A percentile compares a stretch with the other conserved stretches of the same genome.
Evolutionary conservation across 352 stramenopile species (phyloP).

Genomic region (Pythium angustatum): DNA sequence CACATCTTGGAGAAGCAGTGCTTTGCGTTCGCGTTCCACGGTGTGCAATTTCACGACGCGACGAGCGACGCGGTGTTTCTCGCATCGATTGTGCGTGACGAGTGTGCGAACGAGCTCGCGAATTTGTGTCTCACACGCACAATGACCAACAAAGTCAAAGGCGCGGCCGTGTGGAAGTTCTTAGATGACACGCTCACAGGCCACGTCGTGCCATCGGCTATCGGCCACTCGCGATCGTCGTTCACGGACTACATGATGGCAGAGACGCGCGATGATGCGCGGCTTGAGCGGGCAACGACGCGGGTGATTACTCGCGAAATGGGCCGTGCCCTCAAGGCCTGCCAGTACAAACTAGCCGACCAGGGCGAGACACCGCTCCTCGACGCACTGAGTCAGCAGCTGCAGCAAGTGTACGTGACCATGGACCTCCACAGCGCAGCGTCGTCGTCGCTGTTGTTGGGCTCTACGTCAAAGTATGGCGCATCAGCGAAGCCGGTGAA

Average conservation of each 20-base stretch:
- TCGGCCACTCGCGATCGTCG: not conserved
- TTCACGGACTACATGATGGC: conserved; percentile 38
- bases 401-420: conserved; percentile 38
- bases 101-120: conserved; percentile 34
- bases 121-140: conserved; percentile 48
- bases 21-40: conserved; percentile 41
- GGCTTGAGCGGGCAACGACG: conserved; percentile 30
- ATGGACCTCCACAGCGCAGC: conserved; percentile 34
- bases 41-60: conserved; percentile 22
- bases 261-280: conserved; percentile 32
- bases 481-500: not conserved
- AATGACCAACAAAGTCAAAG: conserved; percentile 48
- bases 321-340: conserved; percentile 32
- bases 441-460: not conserved
- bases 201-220: conserved; percentile 23
- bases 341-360: conserved; percentile 29
- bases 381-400: conserved; percentile 30
- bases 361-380: conserved; percentile 33
- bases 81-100: conserved; percentile 30
- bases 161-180: conserved; percentile 40
- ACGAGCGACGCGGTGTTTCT: conserved; percentile 28
- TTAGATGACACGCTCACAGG: conserved; percentile 44
- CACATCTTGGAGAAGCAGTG: conserved; percentile 56
- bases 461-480: not conserved
- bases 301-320: conserved; percentile 37